A percentile compares a stretch with the other conserved stretches of the same genome.
phyloP scores from a whole-genome alignment of 2,329 filamentous ascomycete genomes.

The Aspergillus pseudonomiae region DNA sequence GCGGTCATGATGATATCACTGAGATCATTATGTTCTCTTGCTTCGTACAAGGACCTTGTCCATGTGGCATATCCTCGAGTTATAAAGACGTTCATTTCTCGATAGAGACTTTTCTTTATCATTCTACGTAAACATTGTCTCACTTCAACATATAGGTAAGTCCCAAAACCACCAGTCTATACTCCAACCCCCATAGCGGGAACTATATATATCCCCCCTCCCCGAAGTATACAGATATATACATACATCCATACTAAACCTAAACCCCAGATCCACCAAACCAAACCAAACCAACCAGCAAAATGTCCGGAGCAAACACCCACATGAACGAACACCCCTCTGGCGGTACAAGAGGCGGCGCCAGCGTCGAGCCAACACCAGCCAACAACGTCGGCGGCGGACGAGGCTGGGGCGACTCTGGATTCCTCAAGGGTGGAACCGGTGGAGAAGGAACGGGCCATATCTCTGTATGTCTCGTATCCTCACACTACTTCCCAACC shows the following conservation, averaged over 20 bases:
- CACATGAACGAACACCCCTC: conserved; percentile 17
- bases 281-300: neutral
- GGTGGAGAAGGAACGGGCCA: conserved; percentile 27
- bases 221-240: neutral
- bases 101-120: neutral
- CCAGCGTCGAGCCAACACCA: conserved; percentile 31
- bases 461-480: conserved; percentile 22
- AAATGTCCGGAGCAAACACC: conserved; percentile 6
- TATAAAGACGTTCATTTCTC: neutral
- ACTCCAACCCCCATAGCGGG: neutral
- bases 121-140: neutral
- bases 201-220: neutral
- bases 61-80: neutral
- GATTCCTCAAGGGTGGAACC: conserved; percentile 23
- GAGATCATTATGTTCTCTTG: neutral
- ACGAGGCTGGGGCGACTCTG: conserved; percentile 26
- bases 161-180: neutral
- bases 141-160: neutral
- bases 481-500: neutral
- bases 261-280: neutral
- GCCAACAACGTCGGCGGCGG: conserved; percentile 32
- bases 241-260: neutral
- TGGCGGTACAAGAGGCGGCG: conserved; percentile 26
- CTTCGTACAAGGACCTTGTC: neutral
- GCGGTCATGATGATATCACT: conserved; percentile 2